Evolutionary conservation across 306 rosid species (phyloP), one percentile per base, ranked within the genome.

Genomic region (Styphnolobium japonicum): DNA sequence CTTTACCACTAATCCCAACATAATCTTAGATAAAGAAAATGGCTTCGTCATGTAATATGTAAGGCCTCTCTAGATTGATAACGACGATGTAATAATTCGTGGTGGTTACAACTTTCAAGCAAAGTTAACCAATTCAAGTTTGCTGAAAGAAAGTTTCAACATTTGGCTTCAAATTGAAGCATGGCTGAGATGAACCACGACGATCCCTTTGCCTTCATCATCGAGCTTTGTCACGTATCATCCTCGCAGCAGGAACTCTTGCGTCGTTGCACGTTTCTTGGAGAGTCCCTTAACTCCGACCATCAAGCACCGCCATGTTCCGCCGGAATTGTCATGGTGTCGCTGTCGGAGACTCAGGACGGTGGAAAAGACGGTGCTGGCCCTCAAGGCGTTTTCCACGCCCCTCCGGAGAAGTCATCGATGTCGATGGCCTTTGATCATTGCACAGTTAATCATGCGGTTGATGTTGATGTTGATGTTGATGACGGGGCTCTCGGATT

Each of bases 331-430:
- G 2, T 70, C 12, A 77, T 87, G 80, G 15, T 58, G 10, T 77
- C 87, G 18, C 78, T 36, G 0, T 36, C 89, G 10, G 87, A 83
- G 11, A 80, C 55, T 23, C 48, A 39, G 5, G 27, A 23, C 3
- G 58, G 53, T 0, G 55, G 9, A 39, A 63, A 73, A 52, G 45
- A 71, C 8, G 64, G 65, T 9, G 9, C 61, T 57, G 67, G 25
- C 74, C 62, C 80, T 22, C 79, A 67, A 51, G 86, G 85, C 33
- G 81, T 73, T 16, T 88, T 85, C 65, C 81, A 80, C 42, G 85
- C 89, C 4, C 89, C 87, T 16, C 85, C 86, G 3, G 84, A 85
- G 43, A n/a, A n/a, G n/a, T n/a, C n/a, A n/a, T n/a, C n/a, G n/a
- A n/a, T n/a, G n/a, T n/a, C n/a, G n/a, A n/a, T n/a, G n/a, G n/a